These are phyloP conservation scores for Podaxis rugospora DNA, from an alignment of 768 basidiomycete species.

Conservation along the genomic window DNA sequence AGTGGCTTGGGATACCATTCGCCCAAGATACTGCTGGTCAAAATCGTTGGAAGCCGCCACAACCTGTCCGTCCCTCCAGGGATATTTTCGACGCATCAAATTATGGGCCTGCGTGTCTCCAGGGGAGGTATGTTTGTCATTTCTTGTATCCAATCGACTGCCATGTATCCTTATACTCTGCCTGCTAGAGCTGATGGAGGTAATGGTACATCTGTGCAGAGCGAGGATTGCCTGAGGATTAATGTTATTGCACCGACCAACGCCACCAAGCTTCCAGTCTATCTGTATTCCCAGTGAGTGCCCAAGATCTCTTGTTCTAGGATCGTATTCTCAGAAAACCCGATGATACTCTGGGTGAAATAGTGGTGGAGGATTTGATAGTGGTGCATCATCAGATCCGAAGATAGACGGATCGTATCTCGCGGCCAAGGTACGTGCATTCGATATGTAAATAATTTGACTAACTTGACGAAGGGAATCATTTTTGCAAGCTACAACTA, in stretches of 20 bases:
- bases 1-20: constrained; percentile 27
- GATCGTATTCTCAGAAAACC: not conserved
- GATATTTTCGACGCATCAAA: constrained; percentile 23
- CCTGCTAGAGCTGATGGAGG: constrained; percentile 25
- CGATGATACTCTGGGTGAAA: not conserved
- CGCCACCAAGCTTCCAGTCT: constrained; percentile 26
- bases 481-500: constrained; percentile 32
- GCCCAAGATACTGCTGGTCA: constrained; percentile 25
- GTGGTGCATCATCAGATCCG: constrained; percentile 29
- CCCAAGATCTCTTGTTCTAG: not conserved
- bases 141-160: not conserved
- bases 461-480: constrained; percentile 20
- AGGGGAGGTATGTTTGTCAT: constrained; percentile 22
- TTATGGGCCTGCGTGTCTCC: constrained; percentile 29
- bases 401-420: constrained; percentile 30
- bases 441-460: not conserved
- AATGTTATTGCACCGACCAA: constrained; percentile 36
- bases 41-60: constrained; percentile 27
- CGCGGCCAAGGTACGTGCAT: constrained; percentile 21
- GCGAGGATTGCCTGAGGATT: constrained; percentile 36
- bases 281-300: constrained; percentile 25
- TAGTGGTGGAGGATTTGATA: constrained; percentile 33
- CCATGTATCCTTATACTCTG: not conserved
- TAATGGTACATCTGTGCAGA: constrained; percentile 30
- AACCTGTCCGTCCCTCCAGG: constrained; percentile 14